A percentile compares a stretch with the other conserved stretches of the same genome.
phyloP scores from a whole-genome alignment of 495 filamentous ascomycete species.

The Cenococcum geophilum region DNA sequence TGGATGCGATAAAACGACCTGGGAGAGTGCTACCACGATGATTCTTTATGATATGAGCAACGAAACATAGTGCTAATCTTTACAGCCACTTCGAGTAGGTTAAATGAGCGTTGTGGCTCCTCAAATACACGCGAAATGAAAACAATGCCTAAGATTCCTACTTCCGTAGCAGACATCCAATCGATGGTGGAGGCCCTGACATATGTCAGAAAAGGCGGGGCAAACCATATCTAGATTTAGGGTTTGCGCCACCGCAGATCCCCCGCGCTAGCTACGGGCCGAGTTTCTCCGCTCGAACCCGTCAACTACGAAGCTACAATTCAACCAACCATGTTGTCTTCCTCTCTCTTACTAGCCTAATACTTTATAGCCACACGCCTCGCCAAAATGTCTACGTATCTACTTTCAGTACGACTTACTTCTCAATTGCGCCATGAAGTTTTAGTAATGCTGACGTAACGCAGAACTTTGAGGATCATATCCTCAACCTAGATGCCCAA shows the following conservation, averaged over 20 bases:
- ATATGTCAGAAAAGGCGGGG: neutral
- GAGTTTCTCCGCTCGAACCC: neutral
- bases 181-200: no score
- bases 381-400: neutral
- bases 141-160: no score
- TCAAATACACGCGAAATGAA: no score
- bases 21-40: neutral
- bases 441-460: neutral
- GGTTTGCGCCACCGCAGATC: neutral
- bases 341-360: no score
- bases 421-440: no score
- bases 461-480: conserved; percentile 10
- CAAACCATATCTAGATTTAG: neutral
- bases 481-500: conserved; percentile 7
- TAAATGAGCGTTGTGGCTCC: no score
- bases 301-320: no score
- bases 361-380: neutral
- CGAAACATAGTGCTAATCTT: neutral
- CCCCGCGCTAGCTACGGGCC: neutral
- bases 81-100: no score
- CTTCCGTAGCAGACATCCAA: no score
- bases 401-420: neutral
- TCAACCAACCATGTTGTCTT: no score
- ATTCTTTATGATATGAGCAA: neutral
- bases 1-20: neutral